Conservation (phyloP, 495 filamentous ascomycete genomes). For the Talaromyces trachyspermus region DNA sequence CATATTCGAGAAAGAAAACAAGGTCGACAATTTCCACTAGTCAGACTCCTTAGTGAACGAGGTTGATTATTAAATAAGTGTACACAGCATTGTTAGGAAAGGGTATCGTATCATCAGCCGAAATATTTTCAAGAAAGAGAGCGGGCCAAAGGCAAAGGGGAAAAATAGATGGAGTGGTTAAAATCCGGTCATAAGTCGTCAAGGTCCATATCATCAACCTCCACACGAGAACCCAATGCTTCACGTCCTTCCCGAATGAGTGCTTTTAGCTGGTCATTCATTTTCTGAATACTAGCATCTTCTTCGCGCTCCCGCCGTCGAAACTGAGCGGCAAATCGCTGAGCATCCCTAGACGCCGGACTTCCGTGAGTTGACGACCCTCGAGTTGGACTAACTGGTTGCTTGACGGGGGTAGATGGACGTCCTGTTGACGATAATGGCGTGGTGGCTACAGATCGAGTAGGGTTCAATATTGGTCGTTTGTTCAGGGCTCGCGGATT, state of each 20-base stretch:
- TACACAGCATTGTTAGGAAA: too few relatives aligned
- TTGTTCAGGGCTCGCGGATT: conserved; percentile 18
- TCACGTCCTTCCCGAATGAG: conserved; percentile 88
- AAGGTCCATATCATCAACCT: conserved; percentile 57
- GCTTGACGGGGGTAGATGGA: conserved; percentile 34
- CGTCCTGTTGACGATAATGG: conserved; percentile 15
- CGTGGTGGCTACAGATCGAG: neutral
- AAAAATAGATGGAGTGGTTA: neutral
- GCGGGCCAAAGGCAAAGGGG: neutral
- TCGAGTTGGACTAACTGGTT: conserved; percentile 23
- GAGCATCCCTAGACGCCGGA: conserved; percentile 54
- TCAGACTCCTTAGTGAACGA: too few relatives aligned
- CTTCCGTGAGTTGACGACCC: conserved; percentile 26
- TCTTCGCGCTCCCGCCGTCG: conserved; percentile 67
- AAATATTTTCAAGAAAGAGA: neutral
- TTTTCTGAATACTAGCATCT: conserved; percentile 66
- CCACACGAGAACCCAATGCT: conserved; percentile 72
- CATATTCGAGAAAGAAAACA: too few relatives aligned
- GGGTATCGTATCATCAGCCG: conserved; percentile 4
- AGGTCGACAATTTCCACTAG: too few relatives aligned
- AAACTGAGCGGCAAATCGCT: conserved; percentile 56
- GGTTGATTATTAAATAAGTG: too few relatives aligned
- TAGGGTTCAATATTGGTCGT: conserved; percentile 14
- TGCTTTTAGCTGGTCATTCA: conserved; percentile 68
- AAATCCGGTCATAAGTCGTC: conserved; percentile 16